Evolutionary conservation across 108 stramenopile species (phyloP), one percentile per base, ranked within the genome.

Genomic region (Pseudonitzschia pungens): DNA sequence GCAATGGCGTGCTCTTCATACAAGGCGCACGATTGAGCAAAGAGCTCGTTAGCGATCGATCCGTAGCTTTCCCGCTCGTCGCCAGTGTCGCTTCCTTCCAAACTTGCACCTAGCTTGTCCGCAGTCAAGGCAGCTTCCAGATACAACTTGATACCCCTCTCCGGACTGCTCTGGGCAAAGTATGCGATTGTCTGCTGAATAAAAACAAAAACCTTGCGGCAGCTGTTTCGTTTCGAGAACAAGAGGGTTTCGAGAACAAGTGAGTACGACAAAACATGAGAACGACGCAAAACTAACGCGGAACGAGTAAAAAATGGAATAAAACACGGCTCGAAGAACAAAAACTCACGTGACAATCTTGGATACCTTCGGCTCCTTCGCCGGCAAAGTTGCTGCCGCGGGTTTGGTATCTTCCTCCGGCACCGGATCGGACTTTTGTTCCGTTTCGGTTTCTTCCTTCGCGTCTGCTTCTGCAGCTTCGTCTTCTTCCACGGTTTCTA

Each of bases 181-280:
- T 81, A 84, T 15, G 93, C 89, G 57, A 96, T 86, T 0, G 87
- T 87, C 83, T 98, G 93, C 75, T 98, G 97, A 9, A 97, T 74
- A 67, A 98, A 96, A 3, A 97, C 92, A 52, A 98, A 96, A 5
- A 96, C 87, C 83, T 97, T 97, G 56, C 97, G 89, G 56, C 91
- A 92, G 67, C 83, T 91, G 33, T 43, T 43, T 43, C 9, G 42
- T 43, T 11, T 9, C 63, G 57, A 44, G 56, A 41, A 56, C 6
- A 43, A 69, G 43, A 33, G 36, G 12, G 11, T 9, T 43, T 6
- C 14, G 48, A 36, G 43, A 21, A 50, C 41, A 41, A 71, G 77
- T 65, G 24, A 31, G 21, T 60, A 26, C 26, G 14, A 18, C 6
- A 36, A 45, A 28, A 29, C 42, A 20, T 33, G 56, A 71, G 36